Base-by-base conservation (phyloP, 805 yeast genomes). In the Metschnikowia matae region DNA sequence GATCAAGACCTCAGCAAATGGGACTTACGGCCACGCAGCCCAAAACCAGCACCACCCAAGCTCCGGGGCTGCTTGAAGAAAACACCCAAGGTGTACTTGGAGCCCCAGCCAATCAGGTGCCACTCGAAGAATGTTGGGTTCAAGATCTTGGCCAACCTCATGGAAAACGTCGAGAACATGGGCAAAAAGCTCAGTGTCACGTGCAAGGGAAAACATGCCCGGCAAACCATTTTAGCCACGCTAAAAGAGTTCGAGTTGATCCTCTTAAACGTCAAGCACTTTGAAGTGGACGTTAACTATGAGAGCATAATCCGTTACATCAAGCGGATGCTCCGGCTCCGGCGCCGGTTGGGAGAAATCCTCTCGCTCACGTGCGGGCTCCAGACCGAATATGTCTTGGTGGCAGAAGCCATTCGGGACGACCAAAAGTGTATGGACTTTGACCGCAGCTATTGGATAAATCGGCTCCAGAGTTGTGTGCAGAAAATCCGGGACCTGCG, bases 321-420 rank as follows among this genome's bases (percentile, higher is more conserved):
- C 31, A 32, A 33, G 32, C 42, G 47, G 5, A 46, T 49, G 11
- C 41, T 49, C 23, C 17, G 46, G 6, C 33, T 47, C 32, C 42
- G 50, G n/a, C 44, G 36, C 14, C 15, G 14, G 10, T 29, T 37
- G 32, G 49, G 47, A n/a, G 48, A 43, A 11, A 35, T 52, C 31
- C 23, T 43, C 15, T 32, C 47, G n/a, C 40, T 40, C 42, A 49
- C 31, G 4, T 42, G 48, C 7, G 55, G 46, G n/a, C 26, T 44
- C 26, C 35, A 43, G 32, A 44, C 37, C 4, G 55, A 52, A 31
- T 36, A 46, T 6, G 33, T 43, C 6, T 41, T 38, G 21, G 26
- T 51, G 14, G 35, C 15, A 5, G 52, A 42, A 10, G 26, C 35
- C 4, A 20, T 51, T 10, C 38, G 36, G 11, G 40, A 33, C 10